Conservation (phyloP, 345 rosid species). For the Garcia nutans region DNA sequence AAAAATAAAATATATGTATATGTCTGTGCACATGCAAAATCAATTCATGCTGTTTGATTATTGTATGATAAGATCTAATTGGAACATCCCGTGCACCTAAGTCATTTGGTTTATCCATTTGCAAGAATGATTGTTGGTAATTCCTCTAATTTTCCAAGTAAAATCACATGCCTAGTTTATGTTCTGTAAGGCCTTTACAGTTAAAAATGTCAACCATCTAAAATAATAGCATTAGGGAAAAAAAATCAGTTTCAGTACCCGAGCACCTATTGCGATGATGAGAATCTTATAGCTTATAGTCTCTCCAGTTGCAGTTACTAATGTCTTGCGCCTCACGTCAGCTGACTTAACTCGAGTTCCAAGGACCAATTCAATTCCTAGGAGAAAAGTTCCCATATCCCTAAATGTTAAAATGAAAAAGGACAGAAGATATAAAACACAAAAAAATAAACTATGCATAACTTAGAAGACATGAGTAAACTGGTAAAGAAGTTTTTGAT, state of each 20-base stretch:
- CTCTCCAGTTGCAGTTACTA: conserved; percentile 85
- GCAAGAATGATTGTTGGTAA: background rate
- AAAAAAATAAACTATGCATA: background rate
- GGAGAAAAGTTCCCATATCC: background rate
- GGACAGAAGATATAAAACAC: background rate
- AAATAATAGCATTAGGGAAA: background rate
- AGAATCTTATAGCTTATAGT: conserved; percentile 87
- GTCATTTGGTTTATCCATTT: background rate
- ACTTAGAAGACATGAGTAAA: background rate
- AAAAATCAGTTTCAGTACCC: conserved; percentile 66
- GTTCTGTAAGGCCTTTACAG: background rate
- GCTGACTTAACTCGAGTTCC: conserved; percentile 89
- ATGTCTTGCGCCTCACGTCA: conserved; percentile 83
- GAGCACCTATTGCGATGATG: conserved; percentile 97
- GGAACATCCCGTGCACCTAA: background rate
- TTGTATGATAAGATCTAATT: background rate
- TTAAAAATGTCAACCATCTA: background rate
- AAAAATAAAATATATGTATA: background rate
- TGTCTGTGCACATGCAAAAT: no score
- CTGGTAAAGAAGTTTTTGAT: background rate
- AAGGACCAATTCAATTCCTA: conserved; percentile 93
- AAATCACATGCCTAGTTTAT: background rate
- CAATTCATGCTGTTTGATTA: background rate
- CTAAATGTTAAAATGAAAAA: background rate
- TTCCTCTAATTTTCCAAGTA: background rate